Base-by-base conservation (phyloP, 2,329 filamentous ascomycete genomes). In the Apiospora saccharicola region DNA sequence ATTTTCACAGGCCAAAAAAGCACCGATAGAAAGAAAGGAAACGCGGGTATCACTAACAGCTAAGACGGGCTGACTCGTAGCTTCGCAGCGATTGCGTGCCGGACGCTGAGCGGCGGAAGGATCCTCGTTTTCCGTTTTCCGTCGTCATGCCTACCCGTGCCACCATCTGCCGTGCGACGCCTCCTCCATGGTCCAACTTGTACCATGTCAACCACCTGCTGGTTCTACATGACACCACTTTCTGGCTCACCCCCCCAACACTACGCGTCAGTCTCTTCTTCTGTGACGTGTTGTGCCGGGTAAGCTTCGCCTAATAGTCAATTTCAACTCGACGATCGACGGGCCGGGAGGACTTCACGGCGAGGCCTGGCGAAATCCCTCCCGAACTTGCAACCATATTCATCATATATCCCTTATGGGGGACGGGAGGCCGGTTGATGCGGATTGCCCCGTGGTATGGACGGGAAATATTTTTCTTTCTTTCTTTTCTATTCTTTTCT, bases 251-350 rank as follows among this genome's bases (percentile, higher is more conserved):
- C 19, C 22, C 10, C 67, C 26, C n/a, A 34, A 30, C 67, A 26
- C 67, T 47, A 46, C 41, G 26, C 67, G 67, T 68, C 67, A 46
- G 67, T 26, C 67, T 68, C 41, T 24, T 26, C 41, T 68, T 19
- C 16, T 68, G 67, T 68, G 41, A 26, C 47, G 47, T 70, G 19
- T 70, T 24, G 34, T 26, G 47, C n/a, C 34, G 44, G 47, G 53
- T 37, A 12, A 22, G 57, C 57, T 41, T 64, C 57, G 57, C 57
- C 57, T 64, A 64, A 64, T 64, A 51, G 30, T 43, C 19, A 16
- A 37, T 37, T 69, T 37, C 67, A 49, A 49, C 67, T 69, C 68
- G 68, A 43, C 68, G 47, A 49, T 69, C 68, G 68, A 43, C 68
- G 47, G 68, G 16, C 68, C 68, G 68, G 68, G 44, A 49, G 34